phyloP scores from a whole-genome alignment of 305 asterid species.

The Fraxinus floribunda region DNA sequence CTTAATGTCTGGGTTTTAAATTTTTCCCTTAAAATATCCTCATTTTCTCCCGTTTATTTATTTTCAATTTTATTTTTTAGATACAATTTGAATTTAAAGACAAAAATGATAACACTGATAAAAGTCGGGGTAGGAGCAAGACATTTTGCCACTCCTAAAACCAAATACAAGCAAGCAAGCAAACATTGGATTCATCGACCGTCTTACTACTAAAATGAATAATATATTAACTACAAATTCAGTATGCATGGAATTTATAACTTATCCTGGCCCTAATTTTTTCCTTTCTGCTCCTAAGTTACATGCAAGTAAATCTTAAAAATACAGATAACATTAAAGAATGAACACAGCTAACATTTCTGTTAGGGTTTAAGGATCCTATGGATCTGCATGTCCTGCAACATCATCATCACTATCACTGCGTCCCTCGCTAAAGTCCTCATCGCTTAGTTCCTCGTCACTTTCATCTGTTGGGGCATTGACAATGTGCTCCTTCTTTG shows the following conservation, averaged over 20 bases:
- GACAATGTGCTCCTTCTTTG: constrained; percentile 62
- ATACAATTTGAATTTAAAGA: neutral
- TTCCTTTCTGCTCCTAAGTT: constrained; percentile 34
- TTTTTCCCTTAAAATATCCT: too few relatives aligned
- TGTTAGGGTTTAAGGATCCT: constrained; percentile 4
- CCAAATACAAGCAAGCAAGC: neutral
- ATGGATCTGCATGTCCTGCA: constrained; percentile 65
- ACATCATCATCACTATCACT: constrained; percentile 65
- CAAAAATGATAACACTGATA: neutral
- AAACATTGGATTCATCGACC: constrained; percentile 20
- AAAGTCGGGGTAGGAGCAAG: neutral
- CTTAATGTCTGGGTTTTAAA: too few relatives aligned
- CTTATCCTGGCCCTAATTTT: constrained; percentile 25
- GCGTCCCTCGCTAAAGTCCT: constrained; percentile 50
- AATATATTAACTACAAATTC: constrained; percentile 11
- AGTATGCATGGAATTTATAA: constrained; percentile 10
- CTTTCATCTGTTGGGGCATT: constrained; percentile 54
- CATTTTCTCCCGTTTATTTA: too few relatives aligned
- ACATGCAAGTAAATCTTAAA: constrained; percentile 31
- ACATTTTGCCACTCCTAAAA: neutral
- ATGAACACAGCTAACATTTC: neutral
- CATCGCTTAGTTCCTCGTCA: constrained; percentile 60
- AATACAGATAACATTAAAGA: constrained; percentile 30
- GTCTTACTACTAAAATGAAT: constrained; percentile 20
- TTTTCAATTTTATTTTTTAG: too few relatives aligned